Evolutionary conservation across 139 green algal species (phyloP).

Genomic region (Axilococcus clingmanii): DNA sequence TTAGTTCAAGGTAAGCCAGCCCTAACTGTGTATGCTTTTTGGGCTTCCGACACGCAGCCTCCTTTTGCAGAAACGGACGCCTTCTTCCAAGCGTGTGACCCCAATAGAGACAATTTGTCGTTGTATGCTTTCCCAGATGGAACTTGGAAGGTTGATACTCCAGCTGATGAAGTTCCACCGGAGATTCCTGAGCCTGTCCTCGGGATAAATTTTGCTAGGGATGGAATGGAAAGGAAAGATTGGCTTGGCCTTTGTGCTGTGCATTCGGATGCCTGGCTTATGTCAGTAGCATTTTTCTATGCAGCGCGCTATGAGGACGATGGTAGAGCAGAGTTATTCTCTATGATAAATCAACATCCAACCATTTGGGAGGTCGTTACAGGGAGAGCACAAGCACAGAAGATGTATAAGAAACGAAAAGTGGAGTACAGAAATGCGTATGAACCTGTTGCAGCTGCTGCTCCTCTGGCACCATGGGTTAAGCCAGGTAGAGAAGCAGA

Average conservation of each 20-base stretch:
- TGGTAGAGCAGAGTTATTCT: conserved; percentile 69
- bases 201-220: conserved; percentile 95
- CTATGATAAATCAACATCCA: conserved; percentile 74
- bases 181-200: conserved; percentile 95
- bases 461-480: too few species aligned
- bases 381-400: conserved; percentile 34
- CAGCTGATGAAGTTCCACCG: conserved; percentile 93
- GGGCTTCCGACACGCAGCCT: not conserved
- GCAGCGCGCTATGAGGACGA: conserved; percentile 76
- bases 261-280: conserved; percentile 94
- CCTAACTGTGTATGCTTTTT: not conserved
- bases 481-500: too few species aligned
- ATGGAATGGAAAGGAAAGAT: conserved; percentile 73
- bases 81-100: conserved; percentile 70
- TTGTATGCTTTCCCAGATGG: conserved; percentile 83
- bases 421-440: not conserved
- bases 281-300: conserved; percentile 93
- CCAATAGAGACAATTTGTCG: conserved; percentile 94
- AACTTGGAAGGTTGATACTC: conserved; percentile 82
- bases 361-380: conserved; percentile 82
- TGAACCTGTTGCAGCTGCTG: not conserved
- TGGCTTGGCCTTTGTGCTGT: conserved; percentile 95
- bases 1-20: conserved; percentile 20
- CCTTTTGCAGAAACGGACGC: conserved; percentile 11
- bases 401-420: conserved; percentile 13